Conservation (phyloP, 345 rosid species). For the Trapa bicornis region DNA sequence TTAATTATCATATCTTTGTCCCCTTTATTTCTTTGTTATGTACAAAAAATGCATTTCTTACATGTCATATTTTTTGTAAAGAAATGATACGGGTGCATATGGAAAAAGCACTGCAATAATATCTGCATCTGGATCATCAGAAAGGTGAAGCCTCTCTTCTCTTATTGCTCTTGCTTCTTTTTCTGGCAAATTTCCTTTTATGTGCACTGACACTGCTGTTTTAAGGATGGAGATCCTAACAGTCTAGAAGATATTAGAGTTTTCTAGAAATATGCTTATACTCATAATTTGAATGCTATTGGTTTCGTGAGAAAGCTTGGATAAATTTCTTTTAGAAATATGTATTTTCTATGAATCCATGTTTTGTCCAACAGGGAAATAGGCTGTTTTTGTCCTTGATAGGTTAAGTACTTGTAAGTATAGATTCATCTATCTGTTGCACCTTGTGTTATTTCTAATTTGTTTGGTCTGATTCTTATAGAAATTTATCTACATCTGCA, state of each 20-base stretch:
- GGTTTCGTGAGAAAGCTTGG: background rate
- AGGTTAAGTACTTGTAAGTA: background rate
- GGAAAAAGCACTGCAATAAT: constrained; percentile 57
- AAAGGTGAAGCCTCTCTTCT: constrained; percentile 35
- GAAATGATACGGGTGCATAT: constrained; percentile 42
- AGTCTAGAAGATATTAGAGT: background rate
- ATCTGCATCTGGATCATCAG: constrained; percentile 56
- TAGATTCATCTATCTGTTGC: background rate
- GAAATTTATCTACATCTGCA: constrained; percentile 75
- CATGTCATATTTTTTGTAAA: constrained; percentile 13
- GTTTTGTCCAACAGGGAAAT: no score
- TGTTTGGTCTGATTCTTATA: constrained; percentile 8
- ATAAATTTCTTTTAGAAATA: background rate
- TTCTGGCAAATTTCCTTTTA: background rate
- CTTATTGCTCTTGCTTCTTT: constrained; percentile 1
- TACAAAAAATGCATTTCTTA: constrained; percentile 8
- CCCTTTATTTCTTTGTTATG: constrained; percentile 2
- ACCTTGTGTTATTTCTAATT: background rate
- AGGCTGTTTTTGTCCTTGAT: background rate
- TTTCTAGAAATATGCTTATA: background rate
- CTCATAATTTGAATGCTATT: background rate
- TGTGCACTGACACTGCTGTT: background rate
- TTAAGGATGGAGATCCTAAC: background rate
- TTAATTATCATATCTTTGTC: background rate
- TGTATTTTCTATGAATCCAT: background rate